Conservation (phyloP, 2,329 filamentous ascomycete species). For the Colletotrichum eremochloae region DNA sequence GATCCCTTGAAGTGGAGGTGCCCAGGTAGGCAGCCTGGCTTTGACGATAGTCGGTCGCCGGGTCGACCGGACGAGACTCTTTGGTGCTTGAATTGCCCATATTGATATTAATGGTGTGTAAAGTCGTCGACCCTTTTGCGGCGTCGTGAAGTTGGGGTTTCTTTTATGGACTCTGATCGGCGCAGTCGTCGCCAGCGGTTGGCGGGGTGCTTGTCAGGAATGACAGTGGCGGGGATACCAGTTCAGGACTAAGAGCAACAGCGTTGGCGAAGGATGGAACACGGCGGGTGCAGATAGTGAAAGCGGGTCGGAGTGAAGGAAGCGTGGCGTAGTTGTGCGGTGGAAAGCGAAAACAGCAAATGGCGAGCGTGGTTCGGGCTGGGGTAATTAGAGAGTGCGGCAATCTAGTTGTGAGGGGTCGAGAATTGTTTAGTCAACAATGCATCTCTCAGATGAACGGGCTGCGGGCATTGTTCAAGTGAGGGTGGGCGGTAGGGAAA, state of each 20-base stretch:
- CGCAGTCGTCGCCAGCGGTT: not conserved
- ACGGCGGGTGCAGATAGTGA: not conserved
- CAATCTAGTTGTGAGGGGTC: conserved; percentile 11
- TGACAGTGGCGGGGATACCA: not conserved
- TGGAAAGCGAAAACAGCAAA: not conserved
- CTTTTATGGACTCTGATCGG: not conserved
- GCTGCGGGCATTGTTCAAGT: conserved; percentile 31
- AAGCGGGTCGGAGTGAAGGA: not conserved
- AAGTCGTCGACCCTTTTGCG: not conserved
- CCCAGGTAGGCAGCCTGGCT: conserved; percentile 36
- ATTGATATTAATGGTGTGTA: conserved; percentile 3
- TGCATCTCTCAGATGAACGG: conserved; percentile 35
- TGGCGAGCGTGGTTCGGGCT: conserved; percentile 9
- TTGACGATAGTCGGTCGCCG: conserved; percentile 36
- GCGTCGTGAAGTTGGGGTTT: not conserved
- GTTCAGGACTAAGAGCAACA: not conserved
- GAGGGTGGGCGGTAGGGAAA: not conserved
- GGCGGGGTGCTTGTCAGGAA: not conserved
- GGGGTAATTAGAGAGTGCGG: not conserved
- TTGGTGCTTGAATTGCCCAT: conserved; percentile 59
- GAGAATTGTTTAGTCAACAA: conserved; percentile 34
- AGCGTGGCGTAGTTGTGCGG: not conserved
- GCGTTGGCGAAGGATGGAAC: not conserved
- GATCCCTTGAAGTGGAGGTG: conserved; percentile 24
- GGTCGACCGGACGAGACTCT: conserved; percentile 51